phyloP scores from a whole-genome alignment of 345 rosid species.

The Eucalyptus rudis region DNA sequence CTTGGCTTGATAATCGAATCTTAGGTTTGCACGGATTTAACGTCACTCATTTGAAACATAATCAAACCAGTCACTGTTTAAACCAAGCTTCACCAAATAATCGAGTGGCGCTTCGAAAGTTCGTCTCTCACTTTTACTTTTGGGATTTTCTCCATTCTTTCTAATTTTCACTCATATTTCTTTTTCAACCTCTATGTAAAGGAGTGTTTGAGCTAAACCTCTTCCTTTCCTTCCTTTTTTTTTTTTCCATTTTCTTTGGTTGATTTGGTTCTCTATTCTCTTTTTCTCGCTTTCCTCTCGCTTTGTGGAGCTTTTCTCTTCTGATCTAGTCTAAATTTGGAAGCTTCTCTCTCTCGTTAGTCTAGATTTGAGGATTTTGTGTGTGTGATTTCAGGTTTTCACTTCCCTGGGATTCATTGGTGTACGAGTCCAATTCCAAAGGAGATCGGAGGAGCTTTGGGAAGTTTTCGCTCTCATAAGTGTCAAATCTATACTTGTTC shows the following conservation, averaged over 20 bases:
- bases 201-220: too few relatives aligned
- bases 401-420: background rate
- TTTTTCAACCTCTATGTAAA: too few relatives aligned
- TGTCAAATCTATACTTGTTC: background rate
- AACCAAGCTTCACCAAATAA: background rate
- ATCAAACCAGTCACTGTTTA: too few relatives aligned
- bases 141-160: background rate
- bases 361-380: background rate
- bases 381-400: too few relatives aligned
- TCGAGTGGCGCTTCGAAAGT: background rate
- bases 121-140: background rate
- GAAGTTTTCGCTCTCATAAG: background rate
- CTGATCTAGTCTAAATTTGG: background rate
- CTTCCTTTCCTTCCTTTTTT: background rate
- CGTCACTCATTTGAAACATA: background rate
- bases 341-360: background rate
- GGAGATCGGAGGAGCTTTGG: accelerated
- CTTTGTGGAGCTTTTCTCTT: too few relatives aligned
- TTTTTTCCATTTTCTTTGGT: too few relatives aligned
- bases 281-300: background rate
- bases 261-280: background rate
- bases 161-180: background rate
- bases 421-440: accelerated
- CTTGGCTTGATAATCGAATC: background rate
- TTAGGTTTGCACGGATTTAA: background rate